Base-by-base conservation (phyloP, 257 asterid species). In the Solanum bukasovii region DNA sequence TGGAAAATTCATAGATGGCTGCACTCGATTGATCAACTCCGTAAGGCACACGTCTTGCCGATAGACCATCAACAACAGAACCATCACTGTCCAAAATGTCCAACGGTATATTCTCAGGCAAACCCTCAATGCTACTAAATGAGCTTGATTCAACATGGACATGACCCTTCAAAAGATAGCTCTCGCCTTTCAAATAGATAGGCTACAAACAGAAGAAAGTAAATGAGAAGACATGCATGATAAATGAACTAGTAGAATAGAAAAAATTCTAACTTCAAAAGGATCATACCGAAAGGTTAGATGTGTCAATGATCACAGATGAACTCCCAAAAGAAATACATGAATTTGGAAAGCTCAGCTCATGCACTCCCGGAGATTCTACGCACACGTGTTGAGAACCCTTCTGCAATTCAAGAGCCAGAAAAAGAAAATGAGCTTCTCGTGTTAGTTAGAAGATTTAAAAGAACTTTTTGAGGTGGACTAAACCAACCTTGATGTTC, bases 351-450 rank as follows among this genome's bases (percentile, higher is more conserved):
- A 97, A 93, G 92, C 95, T 96, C 88, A 97, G 96, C 88, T 97
- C 98, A 88, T 97, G 99, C 89, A 93, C 93, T 89, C 99, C 98
- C 87, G 98, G 93, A 92, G 96, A 91, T 89, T 93, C 94, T 79
- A 97, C 93, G 92, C 98, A 97, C 34, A 93, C 89, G 61, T 87
- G 93, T 88, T 97, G 96, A 87, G 93, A 89, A 86, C 99, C 99
- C 91, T 94, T 95, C 99, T 97, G 99, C 93, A 95, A 87, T 87
- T 88, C 56, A 86, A 65, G 84, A 88, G 79, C 38, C 52, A 89
- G 85, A 83, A 87, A 27, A 72, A 87, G 70, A 35, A 37, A 52
- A 42, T 86, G 83, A 79, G 89, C 87, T 88, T 92, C 90, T 87
- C 8, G 25, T 9, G 85, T 79, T 79, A 27, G 20, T 13, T 87